Conservation (phyloP, 1,284 basidiomycete species). For the Apiotrichum veenhuisii region DNA sequence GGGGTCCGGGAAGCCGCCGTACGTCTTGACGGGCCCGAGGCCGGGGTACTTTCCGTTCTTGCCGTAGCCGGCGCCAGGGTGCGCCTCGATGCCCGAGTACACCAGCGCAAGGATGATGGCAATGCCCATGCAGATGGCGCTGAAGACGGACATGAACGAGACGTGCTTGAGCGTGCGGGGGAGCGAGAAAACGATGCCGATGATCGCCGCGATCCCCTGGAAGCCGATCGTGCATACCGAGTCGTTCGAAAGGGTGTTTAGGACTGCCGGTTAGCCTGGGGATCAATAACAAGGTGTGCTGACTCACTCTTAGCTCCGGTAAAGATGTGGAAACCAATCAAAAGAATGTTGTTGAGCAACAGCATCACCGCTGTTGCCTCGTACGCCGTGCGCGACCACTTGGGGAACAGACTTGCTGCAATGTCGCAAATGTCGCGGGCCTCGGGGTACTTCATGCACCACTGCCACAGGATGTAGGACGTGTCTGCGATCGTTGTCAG, state of each 20-base stretch:
- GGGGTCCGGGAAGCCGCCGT: conserved; percentile 33
- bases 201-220: conserved; percentile 52
- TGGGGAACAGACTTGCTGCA: conserved; percentile 53
- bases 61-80: conserved; percentile 40
- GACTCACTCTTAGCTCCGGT: conserved; percentile 44
- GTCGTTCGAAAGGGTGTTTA: conserved; percentile 62
- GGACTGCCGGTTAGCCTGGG: conserved; percentile 21
- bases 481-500: conserved; percentile 29
- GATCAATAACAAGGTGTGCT: conserved; percentile 1
- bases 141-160: conserved; percentile 45
- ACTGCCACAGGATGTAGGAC: conserved; percentile 49
- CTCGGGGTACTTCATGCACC: conserved; percentile 60
- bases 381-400: conserved; percentile 37
- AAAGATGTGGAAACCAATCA: conserved; percentile 50
- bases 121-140: conserved; percentile 58
- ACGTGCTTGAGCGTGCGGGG: conserved; percentile 58
- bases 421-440: conserved; percentile 64
- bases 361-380: conserved; percentile 40
- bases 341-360: conserved; percentile 41
- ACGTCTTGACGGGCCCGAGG: conserved; percentile 34
- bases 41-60: conserved; percentile 32
- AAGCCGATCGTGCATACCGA: conserved; percentile 59
- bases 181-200: conserved; percentile 54
- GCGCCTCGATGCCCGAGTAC: conserved; percentile 56
- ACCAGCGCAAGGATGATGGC: conserved; percentile 58